These are phyloP conservation scores for Pseudozyma sp. DNA, from an alignment of 1,284 basidiomycete species.

Conservation along the genomic window DNA sequence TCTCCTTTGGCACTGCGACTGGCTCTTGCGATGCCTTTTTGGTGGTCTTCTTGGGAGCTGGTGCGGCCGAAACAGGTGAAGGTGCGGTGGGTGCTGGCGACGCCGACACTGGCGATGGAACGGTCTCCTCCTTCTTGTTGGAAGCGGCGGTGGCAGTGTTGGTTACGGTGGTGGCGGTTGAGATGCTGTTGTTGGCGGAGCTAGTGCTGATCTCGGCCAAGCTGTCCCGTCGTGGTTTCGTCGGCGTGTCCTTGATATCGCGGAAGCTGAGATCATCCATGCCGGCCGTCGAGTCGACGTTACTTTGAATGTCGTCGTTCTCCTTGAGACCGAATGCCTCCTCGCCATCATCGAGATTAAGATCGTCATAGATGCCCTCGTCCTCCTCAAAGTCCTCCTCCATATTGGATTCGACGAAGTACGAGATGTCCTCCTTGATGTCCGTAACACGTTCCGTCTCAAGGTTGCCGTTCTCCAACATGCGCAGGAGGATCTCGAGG, in stretches of 20 bases:
- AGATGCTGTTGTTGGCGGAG: conserved; percentile 75
- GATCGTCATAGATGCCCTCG: conserved; percentile 97
- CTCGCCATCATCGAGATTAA: conserved; percentile 93
- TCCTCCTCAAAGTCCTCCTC: conserved; percentile 98
- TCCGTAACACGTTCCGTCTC: conserved; percentile 81
- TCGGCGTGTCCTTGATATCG: conserved; percentile 41
- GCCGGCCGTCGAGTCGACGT: conserved; percentile 71
- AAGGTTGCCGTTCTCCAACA: conserved; percentile 94
- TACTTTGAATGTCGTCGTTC: conserved; percentile 75
- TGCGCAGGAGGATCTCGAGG: conserved; percentile 90
- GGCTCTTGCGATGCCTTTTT: conserved; percentile 52
- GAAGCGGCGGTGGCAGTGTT: conserved; percentile 68
- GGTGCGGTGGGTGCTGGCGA: conserved; percentile 18
- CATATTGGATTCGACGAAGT: conserved; percentile 96
- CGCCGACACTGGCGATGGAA: conserved; percentile 16
- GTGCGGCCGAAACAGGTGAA: conserved; percentile 18
- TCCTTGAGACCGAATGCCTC: conserved; percentile 71
- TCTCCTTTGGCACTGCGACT: conserved; percentile 72
- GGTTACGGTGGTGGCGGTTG: conserved; percentile 70
- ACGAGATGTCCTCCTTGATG: conserved; percentile 93
- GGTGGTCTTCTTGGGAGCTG: conserved; percentile 45
- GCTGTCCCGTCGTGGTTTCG: conserved; percentile 44
- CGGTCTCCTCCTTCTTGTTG: conserved; percentile 44
- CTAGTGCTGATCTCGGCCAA: conserved; percentile 30
- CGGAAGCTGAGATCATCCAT: conserved; percentile 67